Evolutionary conservation across 169 alveolate species (phyloP).

Genomic region (Plasmodium falciparum): DNA sequence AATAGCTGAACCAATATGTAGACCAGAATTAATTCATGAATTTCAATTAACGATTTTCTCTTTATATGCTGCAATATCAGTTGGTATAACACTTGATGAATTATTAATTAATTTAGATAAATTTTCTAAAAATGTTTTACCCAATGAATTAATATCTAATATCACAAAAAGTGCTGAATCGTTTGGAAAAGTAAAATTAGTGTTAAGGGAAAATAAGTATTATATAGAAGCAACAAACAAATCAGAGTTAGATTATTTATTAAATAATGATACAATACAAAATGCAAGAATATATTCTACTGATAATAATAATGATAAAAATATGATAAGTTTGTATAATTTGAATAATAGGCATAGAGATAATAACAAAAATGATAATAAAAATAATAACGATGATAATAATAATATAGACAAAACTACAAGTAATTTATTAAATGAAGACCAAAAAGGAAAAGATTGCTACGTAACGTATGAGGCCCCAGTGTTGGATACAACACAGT

Average conservation of each 20-base stretch:
- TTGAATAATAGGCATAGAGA: neutral
- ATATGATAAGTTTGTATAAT: neutral
- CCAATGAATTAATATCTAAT: constrained; percentile 86
- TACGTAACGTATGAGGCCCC: constrained; percentile 79
- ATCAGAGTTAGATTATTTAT: constrained; percentile 88
- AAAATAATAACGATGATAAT: constrained; percentile 6
- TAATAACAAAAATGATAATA: constrained; percentile 40
- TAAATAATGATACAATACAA: constrained; percentile 88
- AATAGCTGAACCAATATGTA: constrained; percentile 97
- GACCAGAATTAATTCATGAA: constrained; percentile 98
- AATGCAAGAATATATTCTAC: constrained; percentile 86
- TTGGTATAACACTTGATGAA: constrained; percentile 95
- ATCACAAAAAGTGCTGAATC: constrained; percentile 90
- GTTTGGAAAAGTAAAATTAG: constrained; percentile 95
- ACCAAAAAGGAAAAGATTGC: constrained; percentile 44
- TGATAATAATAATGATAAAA: constrained; percentile 47
- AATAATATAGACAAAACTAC: constrained; percentile 47
- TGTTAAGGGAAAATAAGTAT: constrained; percentile 93
- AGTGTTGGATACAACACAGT: constrained; percentile 80
- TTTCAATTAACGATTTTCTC: constrained; percentile 93
- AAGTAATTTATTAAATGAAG: constrained; percentile 4
- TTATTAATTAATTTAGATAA: constrained; percentile 92
- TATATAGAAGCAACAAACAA: constrained; percentile 93
- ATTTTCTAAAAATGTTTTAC: constrained; percentile 93
- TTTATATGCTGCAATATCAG: constrained; percentile 97